phyloP scores from a whole-genome alignment of 208 protist genomes.

The Entamoeba histolytica region DNA sequence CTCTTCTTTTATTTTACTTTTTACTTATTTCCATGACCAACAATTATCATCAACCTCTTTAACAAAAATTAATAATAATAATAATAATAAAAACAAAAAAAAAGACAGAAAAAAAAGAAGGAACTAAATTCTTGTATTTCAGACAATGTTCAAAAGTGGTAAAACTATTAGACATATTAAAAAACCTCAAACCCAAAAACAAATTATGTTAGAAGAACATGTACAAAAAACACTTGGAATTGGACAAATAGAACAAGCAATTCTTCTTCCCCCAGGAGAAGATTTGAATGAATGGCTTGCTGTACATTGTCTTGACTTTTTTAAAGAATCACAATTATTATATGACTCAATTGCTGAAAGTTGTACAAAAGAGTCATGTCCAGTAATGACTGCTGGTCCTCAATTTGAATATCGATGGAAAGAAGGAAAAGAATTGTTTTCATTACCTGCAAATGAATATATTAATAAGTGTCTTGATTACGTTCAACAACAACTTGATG shows the following conservation, averaged over 20 bases:
- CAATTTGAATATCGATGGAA: conserved; percentile 75
- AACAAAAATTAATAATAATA: too few relatives aligned
- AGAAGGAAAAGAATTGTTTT: conserved; percentile 66
- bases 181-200: background rate
- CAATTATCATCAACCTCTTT: too few relatives aligned
- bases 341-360: conserved; percentile 92
- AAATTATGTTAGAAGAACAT: background rate
- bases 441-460: conserved; percentile 80
- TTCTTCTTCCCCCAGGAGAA: conserved; percentile 19
- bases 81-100: too few relatives aligned
- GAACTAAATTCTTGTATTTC: too few relatives aligned
- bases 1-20: too few relatives aligned
- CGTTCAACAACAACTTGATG: conserved; percentile 79
- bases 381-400: conserved; percentile 1
- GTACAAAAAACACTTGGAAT: conserved; percentile 19
- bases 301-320: conserved; percentile 69
- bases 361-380: conserved; percentile 53
- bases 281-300: conserved; percentile 30
- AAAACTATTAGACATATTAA: background rate
- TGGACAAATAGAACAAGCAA: conserved; percentile 17
- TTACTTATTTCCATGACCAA: too few relatives aligned
- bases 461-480: conserved; percentile 80
- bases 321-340: conserved; percentile 91
- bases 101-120: too few relatives aligned
- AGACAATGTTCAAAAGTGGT: background rate